Evolutionary conservation across 129 eudicot genomes (phyloP).

Genomic region (Kitagawia praeruptora): DNA sequence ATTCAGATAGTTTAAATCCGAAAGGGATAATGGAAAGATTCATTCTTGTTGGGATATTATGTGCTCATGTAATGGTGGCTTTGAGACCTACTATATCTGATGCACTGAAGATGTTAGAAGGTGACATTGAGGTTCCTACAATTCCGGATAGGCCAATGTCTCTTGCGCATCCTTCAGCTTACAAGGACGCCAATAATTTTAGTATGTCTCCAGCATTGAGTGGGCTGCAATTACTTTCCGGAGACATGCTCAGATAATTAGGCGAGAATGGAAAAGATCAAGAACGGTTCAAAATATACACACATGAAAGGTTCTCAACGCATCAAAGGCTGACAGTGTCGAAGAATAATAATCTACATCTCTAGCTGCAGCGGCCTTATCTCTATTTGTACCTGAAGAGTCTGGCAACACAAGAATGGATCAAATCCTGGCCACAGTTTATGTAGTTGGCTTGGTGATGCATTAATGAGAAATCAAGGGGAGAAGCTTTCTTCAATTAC

Average conservation of each 20-base stretch:
- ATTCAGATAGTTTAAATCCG: conserved; percentile 42
- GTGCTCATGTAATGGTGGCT: conserved; percentile 95
- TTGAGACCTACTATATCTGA: conserved; percentile 70
- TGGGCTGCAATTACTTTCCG: conserved; percentile 36
- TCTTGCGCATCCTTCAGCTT: conserved; percentile 56
- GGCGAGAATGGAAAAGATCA: background rate
- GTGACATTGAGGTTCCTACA: conserved; percentile 68
- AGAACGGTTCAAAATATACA: background rate
- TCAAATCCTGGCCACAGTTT: background rate
- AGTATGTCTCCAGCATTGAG: conserved; percentile 67
- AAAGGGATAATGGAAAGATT: conserved; percentile 72
- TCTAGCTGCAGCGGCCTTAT: background rate
- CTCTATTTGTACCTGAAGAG: background rate
- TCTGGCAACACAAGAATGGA: background rate
- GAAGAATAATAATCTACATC: background rate
- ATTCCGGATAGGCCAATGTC: conserved; percentile 79
- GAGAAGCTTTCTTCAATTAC: background rate
- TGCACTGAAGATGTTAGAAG: conserved; percentile 78
- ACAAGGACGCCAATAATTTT: conserved; percentile 37
- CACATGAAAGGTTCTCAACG: background rate
- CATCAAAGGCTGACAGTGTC: background rate
- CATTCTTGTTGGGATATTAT: conserved; percentile 64
- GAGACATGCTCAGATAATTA: conserved; percentile 69
- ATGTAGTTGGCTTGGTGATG: background rate
- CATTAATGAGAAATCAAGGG: background rate